phyloP scores from a whole-genome alignment of 179 eudicot genomes.

The Amaranthus tricolor region DNA sequence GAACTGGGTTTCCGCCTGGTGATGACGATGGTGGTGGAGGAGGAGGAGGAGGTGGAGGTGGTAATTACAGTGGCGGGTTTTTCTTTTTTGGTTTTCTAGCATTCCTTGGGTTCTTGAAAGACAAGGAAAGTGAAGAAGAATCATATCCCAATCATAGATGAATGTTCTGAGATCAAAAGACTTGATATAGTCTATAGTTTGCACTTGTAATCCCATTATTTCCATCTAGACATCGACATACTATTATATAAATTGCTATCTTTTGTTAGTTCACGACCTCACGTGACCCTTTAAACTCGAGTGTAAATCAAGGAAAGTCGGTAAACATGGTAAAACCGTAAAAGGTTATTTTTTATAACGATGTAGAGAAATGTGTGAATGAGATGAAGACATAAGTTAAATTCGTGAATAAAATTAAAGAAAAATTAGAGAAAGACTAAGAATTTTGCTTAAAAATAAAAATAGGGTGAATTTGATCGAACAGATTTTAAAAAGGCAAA shows the following conservation, averaged over 20 bases:
- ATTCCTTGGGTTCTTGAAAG: slow-evolving; percentile 60
- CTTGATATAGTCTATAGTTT: not conserved
- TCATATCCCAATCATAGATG: slow-evolving; percentile 38
- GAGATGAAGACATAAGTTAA: no score
- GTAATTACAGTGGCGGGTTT: slow-evolving; percentile 58
- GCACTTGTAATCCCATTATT: not conserved
- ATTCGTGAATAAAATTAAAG: no score
- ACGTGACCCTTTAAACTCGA: no score
- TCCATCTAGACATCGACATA: not conserved
- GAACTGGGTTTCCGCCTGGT: slow-evolving; percentile 75
- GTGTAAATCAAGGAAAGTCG: no score
- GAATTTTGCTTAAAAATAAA: no score
- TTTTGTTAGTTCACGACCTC: no score
- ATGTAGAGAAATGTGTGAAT: no score
- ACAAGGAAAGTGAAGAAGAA: slow-evolving; percentile 54
- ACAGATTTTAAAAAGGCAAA: no score
- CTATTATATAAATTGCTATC: not conserved
- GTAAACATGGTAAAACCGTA: no score
- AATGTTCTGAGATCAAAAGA: not conserved
- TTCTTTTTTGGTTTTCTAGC: slow-evolving; percentile 69
- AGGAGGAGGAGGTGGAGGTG: slow-evolving; percentile 75
- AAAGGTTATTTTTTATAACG: no score
- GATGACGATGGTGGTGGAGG: slow-evolving; percentile 80
- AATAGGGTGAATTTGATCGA: no score
- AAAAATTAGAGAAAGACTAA: no score